phyloP scores from a whole-genome alignment of 73 alveolate genomes.

The Uronychia setigera region DNA sequence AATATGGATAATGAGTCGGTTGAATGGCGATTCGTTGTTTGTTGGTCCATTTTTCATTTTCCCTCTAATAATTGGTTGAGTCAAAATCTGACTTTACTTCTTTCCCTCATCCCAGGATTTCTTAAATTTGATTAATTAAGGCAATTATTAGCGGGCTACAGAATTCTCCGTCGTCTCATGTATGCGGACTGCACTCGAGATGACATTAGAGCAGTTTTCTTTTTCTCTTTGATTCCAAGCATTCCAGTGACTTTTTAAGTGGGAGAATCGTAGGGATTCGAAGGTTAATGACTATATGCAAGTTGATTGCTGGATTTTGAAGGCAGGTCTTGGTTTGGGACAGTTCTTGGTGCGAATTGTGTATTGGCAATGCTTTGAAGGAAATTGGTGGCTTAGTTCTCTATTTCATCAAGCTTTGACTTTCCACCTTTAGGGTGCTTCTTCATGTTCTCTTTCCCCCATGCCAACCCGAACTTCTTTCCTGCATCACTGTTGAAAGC shows the following conservation, averaged over 20 bases:
- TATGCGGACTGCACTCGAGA: no score
- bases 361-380: neutral
- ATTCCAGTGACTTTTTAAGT: no score
- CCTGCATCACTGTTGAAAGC: neutral
- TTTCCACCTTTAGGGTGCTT: neutral
- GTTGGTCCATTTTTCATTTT: neutral
- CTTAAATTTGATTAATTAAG: neutral
- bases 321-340: no score
- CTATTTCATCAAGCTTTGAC: neutral
- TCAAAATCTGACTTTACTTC: neutral
- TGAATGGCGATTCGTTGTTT: neutral
- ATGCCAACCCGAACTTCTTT: neutral
- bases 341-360: neutral
- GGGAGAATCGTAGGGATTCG: neutral
- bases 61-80: neutral
- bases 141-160: no score
- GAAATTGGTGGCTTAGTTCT: neutral
- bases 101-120: neutral
- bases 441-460: neutral
- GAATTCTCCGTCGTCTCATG: no score
- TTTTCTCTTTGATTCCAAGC: no score
- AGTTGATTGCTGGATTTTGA: neutral
- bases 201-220: no score
- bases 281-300: neutral
- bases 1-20: neutral